Evolutionary conservation across 495 filamentous ascomycete species (phyloP), one percentile per base, ranked within the genome.

Genomic region (Amniculicola lignicola): DNA sequence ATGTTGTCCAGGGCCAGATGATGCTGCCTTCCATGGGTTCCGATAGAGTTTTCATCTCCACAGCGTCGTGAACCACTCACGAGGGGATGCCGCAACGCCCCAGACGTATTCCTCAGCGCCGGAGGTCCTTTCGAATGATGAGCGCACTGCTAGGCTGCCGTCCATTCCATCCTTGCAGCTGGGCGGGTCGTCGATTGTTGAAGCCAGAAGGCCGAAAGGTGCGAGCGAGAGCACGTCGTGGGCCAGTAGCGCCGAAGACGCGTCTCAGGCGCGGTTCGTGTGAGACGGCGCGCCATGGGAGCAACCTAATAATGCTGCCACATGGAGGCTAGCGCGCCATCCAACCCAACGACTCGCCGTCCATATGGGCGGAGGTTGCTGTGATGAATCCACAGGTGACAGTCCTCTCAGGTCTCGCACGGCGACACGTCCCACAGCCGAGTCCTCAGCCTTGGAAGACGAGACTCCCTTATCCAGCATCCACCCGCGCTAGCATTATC

Each of bases 221-320:
- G 38, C 37, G 48, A 45, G 40, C 39, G 47, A 21, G 39, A 50
- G 16, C n/a, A 37, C 11, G 44, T 43, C 23, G 18, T 18, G n/a
- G 19, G 14, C 40, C 40, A 29, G 37, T 43, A 39, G 57, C 15
- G 49, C 31, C 15, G 36, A 49, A 31, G 19, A 45, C 51, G 44
- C 37, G 58, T 55, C 28, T 33, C 46, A 57, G 52, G 53, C 59
- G 54, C 48, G 53, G 54, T 62, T 54, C 54, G 59, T 62, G 47
- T 62, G 53, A 62, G 59, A 47, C 46, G 52, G 53, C 37, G 43
- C 51, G 59, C 39, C 22, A 41, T 50, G 59, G 45, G 29, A 21
- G 5, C 43, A 43, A n/a, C n/a, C 53, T 57, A 58, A 53, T 62
- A 57, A 57, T 62, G 40, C 48, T 57, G 27, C 59, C 59, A 2